Conservation (phyloP, 768 basidiomycete genomes). For the Auricularia heimuer region DNA sequence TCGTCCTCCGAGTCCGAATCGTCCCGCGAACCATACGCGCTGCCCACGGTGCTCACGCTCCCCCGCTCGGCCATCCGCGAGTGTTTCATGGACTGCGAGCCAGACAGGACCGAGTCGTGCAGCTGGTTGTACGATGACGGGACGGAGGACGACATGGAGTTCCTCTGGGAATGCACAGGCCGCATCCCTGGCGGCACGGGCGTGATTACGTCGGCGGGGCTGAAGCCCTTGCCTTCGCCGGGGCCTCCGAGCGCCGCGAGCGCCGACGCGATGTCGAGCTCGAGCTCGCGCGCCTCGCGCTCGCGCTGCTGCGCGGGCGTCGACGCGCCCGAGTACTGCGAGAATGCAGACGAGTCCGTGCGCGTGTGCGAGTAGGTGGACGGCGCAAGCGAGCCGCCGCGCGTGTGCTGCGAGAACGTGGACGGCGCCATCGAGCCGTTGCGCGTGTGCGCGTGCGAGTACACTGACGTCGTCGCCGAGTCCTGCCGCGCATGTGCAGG, state of each 20-base stretch:
- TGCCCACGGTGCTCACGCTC: background rate
- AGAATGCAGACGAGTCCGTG: slow-evolving; percentile 6
- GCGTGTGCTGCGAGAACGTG: background rate
- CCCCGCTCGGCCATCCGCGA: background rate
- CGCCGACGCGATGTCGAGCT: background rate
- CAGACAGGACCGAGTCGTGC: background rate
- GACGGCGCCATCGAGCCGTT: background rate
- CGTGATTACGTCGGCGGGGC: background rate
- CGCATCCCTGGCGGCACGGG: background rate
- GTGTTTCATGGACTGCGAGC: background rate
- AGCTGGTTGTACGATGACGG: no score
- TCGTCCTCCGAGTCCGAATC: background rate
- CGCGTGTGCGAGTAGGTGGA: background rate
- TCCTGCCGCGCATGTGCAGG: no score
- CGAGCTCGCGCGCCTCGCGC: slow-evolving; percentile 1
- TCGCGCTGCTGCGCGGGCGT: background rate
- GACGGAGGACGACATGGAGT: no score
- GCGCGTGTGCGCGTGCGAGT: background rate
- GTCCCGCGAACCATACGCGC: background rate
- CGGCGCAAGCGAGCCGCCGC: background rate
- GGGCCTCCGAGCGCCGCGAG: background rate
- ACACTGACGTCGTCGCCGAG: no score
- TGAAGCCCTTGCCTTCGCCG: background rate
- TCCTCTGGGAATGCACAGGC: no score
- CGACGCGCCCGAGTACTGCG: slow-evolving; percentile 13